Conservation (phyloP, 2,329 filamentous ascomycete species). For the Macrophomina tecta region DNA sequence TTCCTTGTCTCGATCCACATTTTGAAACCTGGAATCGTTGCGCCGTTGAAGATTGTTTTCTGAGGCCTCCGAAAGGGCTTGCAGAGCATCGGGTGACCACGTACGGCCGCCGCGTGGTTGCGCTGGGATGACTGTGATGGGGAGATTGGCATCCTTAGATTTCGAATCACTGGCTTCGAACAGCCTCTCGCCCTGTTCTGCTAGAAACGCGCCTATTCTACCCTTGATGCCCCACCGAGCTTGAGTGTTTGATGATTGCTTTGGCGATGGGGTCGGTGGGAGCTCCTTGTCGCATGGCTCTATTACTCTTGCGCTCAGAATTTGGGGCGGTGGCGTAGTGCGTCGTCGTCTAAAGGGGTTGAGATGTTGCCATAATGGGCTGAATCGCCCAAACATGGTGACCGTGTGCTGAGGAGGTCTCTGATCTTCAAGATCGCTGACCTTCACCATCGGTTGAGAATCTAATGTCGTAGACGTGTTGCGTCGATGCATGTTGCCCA, state of each 20-base stretch:
- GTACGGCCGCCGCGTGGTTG: slow-evolving; percentile 59
- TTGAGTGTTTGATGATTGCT: slow-evolving; percentile 46
- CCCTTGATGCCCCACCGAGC: slow-evolving; percentile 52
- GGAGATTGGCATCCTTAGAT: slow-evolving; percentile 51
- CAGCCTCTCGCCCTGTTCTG: slow-evolving; percentile 55
- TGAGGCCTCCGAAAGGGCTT: slow-evolving; percentile 8
- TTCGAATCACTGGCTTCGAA: slow-evolving; percentile 44
- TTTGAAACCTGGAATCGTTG: not conserved
- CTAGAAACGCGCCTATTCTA: slow-evolving; percentile 55
- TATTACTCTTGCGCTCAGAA: slow-evolving; percentile 62
- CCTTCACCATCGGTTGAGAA: slow-evolving; percentile 17
- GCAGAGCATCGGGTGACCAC: slow-evolving; percentile 56
- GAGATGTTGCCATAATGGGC: slow-evolving; percentile 21
- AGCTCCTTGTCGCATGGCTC: slow-evolving; percentile 48
- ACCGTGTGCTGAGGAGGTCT: slow-evolving; percentile 24
- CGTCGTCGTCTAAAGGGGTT: slow-evolving; percentile 66
- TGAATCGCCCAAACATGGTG: slow-evolving; percentile 25
- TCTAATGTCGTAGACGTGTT: slow-evolving; percentile 13
- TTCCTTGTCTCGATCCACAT: not conserved
- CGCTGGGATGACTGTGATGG: slow-evolving; percentile 67
- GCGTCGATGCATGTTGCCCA: not conserved
- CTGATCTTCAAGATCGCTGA: slow-evolving; percentile 18
- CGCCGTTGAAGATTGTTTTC: not conserved
- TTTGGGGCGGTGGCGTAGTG: slow-evolving; percentile 64
- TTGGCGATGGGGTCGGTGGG: slow-evolving; percentile 3